Evolutionary conservation across 495 filamentous ascomycete genomes (phyloP).

Genomic region (Platismatia glauca): DNA sequence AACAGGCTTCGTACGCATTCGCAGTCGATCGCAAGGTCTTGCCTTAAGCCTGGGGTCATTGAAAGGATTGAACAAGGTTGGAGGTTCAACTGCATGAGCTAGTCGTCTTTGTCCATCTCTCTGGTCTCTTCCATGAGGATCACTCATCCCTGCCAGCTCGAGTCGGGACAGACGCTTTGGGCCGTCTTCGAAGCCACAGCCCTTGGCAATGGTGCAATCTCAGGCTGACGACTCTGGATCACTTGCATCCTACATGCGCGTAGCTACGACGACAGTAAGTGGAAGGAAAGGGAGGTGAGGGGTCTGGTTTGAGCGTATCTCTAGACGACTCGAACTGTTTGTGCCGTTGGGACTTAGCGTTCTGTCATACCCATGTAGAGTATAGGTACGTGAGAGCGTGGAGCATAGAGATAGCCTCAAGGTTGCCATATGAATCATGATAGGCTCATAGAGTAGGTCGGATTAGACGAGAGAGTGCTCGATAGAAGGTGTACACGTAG

Average conservation of each 20-base stretch:
- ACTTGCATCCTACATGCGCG: background rate
- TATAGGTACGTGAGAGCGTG: too few species aligned
- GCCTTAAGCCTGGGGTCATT: constrained; percentile 89
- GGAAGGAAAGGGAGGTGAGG: background rate
- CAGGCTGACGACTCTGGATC: background rate
- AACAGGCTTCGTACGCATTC: constrained; percentile 97
- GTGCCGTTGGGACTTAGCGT: constrained; percentile 12
- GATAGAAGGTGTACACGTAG: too few species aligned
- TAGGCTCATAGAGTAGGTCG: too few species aligned
- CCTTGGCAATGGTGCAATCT: background rate
- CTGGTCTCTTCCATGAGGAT: background rate
- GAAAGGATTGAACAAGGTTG: constrained; percentile 87
- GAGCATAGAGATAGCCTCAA: constrained; percentile 2
- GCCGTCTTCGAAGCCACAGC: background rate
- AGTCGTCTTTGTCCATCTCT: background rate
- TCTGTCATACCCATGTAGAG: background rate
- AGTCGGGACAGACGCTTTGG: background rate
- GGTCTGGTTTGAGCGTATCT: background rate
- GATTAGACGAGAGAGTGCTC: too few species aligned
- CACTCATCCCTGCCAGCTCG: background rate
- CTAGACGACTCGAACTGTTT: background rate
- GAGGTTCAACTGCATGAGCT: constrained; percentile 40
- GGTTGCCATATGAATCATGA: background rate
- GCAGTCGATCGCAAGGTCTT: constrained; percentile 92
- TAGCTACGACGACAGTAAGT: background rate